Evolutionary conservation across 1,284 basidiomycete genomes (phyloP), one percentile per base, ranked within the genome.

Genomic region (Cutaneotrichosporon cyanovorans): DNA sequence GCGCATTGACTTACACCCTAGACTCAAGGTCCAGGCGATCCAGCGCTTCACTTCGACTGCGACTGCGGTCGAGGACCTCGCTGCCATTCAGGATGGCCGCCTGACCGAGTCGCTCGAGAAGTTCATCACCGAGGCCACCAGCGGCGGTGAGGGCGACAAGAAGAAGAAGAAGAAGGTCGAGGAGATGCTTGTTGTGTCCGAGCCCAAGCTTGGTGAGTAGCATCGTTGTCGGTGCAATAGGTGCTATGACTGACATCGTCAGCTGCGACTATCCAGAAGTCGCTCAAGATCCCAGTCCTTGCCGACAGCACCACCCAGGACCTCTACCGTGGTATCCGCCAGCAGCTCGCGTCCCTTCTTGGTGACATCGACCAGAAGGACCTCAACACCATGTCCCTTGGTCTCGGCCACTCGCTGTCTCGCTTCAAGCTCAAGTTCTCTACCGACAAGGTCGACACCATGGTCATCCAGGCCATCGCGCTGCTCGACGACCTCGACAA

Each of bases 401-500:
- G 93, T 81, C 80, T 98, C 52, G 88, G 86, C 66, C 93, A 98
- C 76, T 95, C 90, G 51, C 75, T 98, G 66, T 93, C 89, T 52
- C 82, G 92, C 53, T 98, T 93, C 77, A 98, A 98, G 78, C 80
- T 98, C 66, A 97, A 98, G 75, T 98, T 98, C 74, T 97, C 91
- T 16, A 92, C 93, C 5, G 93, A 98, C 77, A 97, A 97, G 75
- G 92, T 98, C 40, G 93, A 98, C 71, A 96, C 91, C 19, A 98
- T 98, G 95, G 86, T 98, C 52, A 87, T 98, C 28, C 95, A 98
- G 74, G 93, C 93, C 14, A 96, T 98, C 65, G 93, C 91, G n/a
- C 77, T 98, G 20, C 80, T 98, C 48, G 93, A 98, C 65, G 93
- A 98, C 69, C 78, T 98, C 32, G 93, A 98, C 82, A 98, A 98